Evolutionary conservation across 352 stramenopile species (phyloP), one percentile per base, ranked within the genome.

Genomic region (Globisporangium mamillatum): DNA sequence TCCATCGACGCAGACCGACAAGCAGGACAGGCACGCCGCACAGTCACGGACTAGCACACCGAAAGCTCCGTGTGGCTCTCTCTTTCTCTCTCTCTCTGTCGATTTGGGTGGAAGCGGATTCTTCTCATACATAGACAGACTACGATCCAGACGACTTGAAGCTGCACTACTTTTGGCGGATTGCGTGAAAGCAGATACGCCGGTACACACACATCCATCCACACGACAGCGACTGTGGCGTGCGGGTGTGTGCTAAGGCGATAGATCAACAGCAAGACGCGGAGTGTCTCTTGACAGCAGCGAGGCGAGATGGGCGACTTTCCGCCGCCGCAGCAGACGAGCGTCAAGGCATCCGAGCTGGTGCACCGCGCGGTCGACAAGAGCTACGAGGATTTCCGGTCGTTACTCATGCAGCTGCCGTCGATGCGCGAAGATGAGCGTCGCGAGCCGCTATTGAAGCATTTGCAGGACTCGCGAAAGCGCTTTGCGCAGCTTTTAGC

Each of bases 341-440:
- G 70, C 70, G 80, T 94, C 29, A 89, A 86, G 70, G 84, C 86
- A 14, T 90, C 82, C 7, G 88, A 92, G 75, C 79, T 95, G 34
- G 75, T 93, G 46, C 83, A 93, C 50, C 84, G 86, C 60, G 85
- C 84, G 4, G 86, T 95, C 22, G 84, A 93, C 69, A 88, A 86
- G 73, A 93, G 84, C 74, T 95, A 95, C 60, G 88, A 95, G 58
- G 81, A 92, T 60, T 86, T 95, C 67, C 86, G 85, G 27, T 72
- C 82, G 63, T 74, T 94, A 56, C 73, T 92, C 69, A 75, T 89
- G 66, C 82, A 92, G 63, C 70, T 94, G 32, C 80, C 83, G 64
- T 76, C 74, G 48, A 77, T 92, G 77, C 78, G 78, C 55, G 83
- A 92, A 67, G 83, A 92, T 3, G 85, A 95, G 61, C 85, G 88